Percentiles rank a stretch among this genome's conserved stretches.
phyloP scores from a whole-genome alignment of 768 basidiomycete species.

The Hypsizygus marmoreus region DNA sequence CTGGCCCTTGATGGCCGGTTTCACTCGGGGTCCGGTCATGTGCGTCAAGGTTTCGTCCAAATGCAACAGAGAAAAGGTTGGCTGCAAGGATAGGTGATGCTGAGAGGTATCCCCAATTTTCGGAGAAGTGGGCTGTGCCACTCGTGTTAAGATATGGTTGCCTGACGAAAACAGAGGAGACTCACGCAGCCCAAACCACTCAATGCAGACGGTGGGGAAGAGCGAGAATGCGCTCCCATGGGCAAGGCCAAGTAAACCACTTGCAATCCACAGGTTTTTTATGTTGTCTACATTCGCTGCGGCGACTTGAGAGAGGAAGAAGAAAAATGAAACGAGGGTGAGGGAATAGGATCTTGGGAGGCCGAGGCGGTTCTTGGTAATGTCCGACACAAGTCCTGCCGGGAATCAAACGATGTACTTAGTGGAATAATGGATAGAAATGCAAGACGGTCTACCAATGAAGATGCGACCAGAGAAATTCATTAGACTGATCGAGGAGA shows the following conservation, averaged over 20 bases:
- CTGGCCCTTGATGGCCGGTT: neutral
- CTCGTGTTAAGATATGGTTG: neutral
- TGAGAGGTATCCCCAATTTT: constrained; percentile 85
- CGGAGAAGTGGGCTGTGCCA: constrained; percentile 64
- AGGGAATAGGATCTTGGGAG: constrained; percentile 72
- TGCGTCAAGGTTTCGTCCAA: constrained; percentile 79
- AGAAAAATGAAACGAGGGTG: constrained; percentile 63
- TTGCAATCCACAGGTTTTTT: constrained; percentile 64
- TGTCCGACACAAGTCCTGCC: constrained; percentile 70
- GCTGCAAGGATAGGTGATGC: constrained; percentile 77
- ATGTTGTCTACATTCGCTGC: constrained; percentile 59
- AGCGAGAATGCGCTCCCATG: constrained; percentile 77
- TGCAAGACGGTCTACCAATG: constrained; percentile 50
- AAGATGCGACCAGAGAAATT: constrained; percentile 80
- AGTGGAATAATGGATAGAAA: neutral
- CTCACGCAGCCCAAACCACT: constrained; percentile 89
- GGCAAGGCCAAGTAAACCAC: constrained; percentile 55
- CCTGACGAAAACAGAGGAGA: constrained; percentile 17
- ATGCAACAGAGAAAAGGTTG: constrained; percentile 83
- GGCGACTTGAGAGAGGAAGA: constrained; percentile 72
- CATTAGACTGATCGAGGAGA: constrained; percentile 78
- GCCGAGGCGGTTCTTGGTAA: constrained; percentile 52
- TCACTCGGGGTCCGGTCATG: constrained; percentile 38
- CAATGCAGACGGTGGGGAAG: constrained; percentile 74
- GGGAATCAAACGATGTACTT: neutral